These are phyloP conservation scores for Blastobotrys aristatus DNA, from an alignment of 1,139 yeast species.

Conservation along the genomic window DNA sequence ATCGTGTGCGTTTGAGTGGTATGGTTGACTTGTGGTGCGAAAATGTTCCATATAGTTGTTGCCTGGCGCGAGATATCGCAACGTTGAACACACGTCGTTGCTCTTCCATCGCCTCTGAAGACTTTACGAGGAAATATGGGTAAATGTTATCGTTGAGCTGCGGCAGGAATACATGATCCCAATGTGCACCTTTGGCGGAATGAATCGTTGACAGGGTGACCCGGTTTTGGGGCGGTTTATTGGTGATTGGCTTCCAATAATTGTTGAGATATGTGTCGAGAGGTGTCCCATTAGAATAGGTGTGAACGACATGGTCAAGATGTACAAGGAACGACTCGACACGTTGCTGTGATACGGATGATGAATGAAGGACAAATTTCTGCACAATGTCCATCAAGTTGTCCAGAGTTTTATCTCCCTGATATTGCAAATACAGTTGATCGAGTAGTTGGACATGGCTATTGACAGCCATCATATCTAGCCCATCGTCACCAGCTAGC, in stretches of 20 bases:
- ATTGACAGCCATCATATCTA: not conserved
- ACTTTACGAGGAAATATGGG: slow-evolving; percentile 35
- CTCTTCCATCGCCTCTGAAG: slow-evolving; percentile 43
- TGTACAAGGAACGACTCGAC: not conserved
- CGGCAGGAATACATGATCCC: slow-evolving; percentile 83
- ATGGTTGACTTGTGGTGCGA: not conserved
- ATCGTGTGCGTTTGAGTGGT: not conserved
- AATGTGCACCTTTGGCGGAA: slow-evolving; percentile 82
- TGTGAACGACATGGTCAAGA: too few species aligned
- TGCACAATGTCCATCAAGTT: not conserved
- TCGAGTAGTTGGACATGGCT: not conserved
- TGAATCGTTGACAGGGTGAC: slow-evolving; percentile 67
- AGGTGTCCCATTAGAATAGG: not conserved
- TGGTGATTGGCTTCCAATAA: not conserved
- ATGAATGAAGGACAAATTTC: not conserved
- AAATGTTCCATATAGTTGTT: slow-evolving; percentile 1
- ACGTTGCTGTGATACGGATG: not conserved
- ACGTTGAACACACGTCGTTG: slow-evolving; percentile 80
- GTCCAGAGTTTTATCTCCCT: not conserved
- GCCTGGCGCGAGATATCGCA: slow-evolving; percentile 73
- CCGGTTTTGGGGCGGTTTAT: not conserved
- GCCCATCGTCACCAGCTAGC: not conserved
- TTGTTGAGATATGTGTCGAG: not conserved
- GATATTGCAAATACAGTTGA: not conserved
- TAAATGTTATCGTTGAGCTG: slow-evolving; percentile 56